Percentiles rank a stretch among this genome's conserved stretches.
Evolutionary conservation across 2,329 filamentous ascomycete genomes (phyloP).

Genomic region (Neofusicoccum parvum): DNA sequence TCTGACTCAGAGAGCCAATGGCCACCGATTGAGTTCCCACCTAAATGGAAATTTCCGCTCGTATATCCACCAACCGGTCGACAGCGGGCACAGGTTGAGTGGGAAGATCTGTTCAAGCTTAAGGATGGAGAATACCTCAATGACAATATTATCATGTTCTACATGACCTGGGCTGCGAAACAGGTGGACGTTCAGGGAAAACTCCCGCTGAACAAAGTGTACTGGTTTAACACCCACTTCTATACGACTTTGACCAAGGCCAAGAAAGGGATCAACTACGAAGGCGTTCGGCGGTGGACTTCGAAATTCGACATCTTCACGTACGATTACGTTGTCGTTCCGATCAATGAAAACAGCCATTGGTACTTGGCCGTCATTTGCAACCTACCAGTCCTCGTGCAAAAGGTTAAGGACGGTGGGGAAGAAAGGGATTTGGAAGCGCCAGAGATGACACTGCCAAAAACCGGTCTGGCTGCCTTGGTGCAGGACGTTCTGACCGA

Average conservation of each 20-base stretch:
- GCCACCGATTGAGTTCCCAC: background rate
- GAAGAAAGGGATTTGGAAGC: background rate
- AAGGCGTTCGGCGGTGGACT: slow-evolving; percentile 86
- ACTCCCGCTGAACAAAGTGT: slow-evolving; percentile 63
- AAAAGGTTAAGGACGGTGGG: slow-evolving; percentile 24
- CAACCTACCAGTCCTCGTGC: slow-evolving; percentile 70
- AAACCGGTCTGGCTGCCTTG: background rate
- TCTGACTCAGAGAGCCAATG: background rate
- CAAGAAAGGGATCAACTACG: slow-evolving; percentile 72
- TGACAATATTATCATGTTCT: slow-evolving; percentile 89
- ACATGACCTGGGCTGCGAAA: slow-evolving; percentile 53
- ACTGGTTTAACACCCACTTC: slow-evolving; percentile 94
- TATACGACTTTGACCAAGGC: slow-evolving; percentile 66
- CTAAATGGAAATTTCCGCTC: slow-evolving; percentile 50
- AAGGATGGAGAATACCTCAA: slow-evolving; percentile 88
- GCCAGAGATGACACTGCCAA: background rate
- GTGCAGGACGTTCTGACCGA: background rate
- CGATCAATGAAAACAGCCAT: slow-evolving; percentile 83
- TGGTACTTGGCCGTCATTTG: slow-evolving; percentile 97
- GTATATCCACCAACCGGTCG: slow-evolving; percentile 62
- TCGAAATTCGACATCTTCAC: slow-evolving; percentile 79
- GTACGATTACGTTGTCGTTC: slow-evolving; percentile 87
- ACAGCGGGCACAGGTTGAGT: slow-evolving; percentile 67
- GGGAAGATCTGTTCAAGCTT: slow-evolving; percentile 72
- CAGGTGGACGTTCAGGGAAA: background rate